Evolutionary conservation across 2,329 filamentous ascomycete species (phyloP), one percentile per base, ranked within the genome.

Genomic region (Exophiala bonariae): DNA sequence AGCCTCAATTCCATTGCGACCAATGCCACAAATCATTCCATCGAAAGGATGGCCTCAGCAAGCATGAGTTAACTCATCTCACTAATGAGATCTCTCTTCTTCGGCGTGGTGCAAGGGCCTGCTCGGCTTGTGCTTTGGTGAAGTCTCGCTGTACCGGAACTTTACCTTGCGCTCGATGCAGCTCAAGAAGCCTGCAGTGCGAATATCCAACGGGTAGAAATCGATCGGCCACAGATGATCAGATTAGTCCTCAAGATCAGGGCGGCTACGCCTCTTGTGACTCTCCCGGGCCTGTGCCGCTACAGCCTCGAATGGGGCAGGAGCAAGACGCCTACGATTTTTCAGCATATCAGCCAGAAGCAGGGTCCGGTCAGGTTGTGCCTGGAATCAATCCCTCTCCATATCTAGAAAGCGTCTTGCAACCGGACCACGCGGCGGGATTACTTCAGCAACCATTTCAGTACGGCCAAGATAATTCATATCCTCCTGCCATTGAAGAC

Each of bases 21-120:
- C 64, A 66, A 42, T 72, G 69, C 55, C 64, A 65, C n/a, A 68
- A 69, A 17, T 61, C 66, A 38, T 71, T 72, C 50, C 68, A 66
- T 9, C 61, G 69, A 58, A 71, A 65, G 66, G 68, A 71, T 46
- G 69, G 66, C 2, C 63, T 70, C 11, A 64, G 69, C 53, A 66
- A 66, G 20, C 68, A 71, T 50, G 64, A 65, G 35, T 46, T 67
- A 35, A 70, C 66, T 42, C 67, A 70, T 38, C 66, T 66, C 58
- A 60, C 58, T 20, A 49, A 59, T 26, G 64, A 57, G 17, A 54
- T 45, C 8, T 61, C 66, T 22, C 63, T 62, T 0, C 63, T 63
- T 14, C 63, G 63, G 36, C 63, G 67, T 36, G 63, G 63, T 6
- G 60, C 60, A 2, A 60, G 67, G 17, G 67, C 67, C 6, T 70